Conservation (phyloP, 768 basidiomycete genomes). For the Tephrocybe sp. region DNA sequence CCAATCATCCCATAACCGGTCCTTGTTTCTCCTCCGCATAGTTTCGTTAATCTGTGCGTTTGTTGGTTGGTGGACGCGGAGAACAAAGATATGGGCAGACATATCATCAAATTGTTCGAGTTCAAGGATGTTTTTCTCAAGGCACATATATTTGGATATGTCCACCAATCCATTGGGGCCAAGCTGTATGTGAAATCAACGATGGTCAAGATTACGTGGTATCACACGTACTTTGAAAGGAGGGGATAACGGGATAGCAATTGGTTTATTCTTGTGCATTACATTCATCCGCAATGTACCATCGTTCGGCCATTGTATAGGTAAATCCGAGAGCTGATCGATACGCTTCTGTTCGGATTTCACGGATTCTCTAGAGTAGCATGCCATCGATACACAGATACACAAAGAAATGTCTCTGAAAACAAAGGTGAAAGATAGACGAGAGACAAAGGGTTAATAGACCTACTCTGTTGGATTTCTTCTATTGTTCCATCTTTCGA, state of each 20-base stretch:
- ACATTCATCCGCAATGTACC: constrained; percentile 35
- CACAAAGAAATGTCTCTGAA: constrained; percentile 32
- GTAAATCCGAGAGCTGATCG: constrained; percentile 22
- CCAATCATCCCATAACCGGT: constrained; percentile 43
- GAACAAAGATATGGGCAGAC: constrained; percentile 42
- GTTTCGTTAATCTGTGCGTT: constrained; percentile 37
- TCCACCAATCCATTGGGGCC: constrained; percentile 51
- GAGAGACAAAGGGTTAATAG: not conserved
- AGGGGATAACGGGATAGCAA: constrained; percentile 38
- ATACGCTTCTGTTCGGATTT: constrained; percentile 15
- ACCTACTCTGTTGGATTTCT: constrained; percentile 32
- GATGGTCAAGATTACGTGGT: not conserved
- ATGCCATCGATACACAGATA: constrained; percentile 45
- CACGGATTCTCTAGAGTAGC: constrained; percentile 31
- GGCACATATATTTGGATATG: constrained; percentile 40
- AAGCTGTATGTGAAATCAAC: constrained; percentile 27
- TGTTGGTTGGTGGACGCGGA: constrained; percentile 52
- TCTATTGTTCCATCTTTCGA: constrained; percentile 39
- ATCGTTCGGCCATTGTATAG: constrained; percentile 43
- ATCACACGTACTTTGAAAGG: constrained; percentile 34
- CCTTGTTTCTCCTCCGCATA: constrained; percentile 26
- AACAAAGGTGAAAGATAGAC: not conserved
- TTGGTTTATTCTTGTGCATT: constrained; percentile 24
- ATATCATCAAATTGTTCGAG: constrained; percentile 42
- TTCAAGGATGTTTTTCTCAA: constrained; percentile 41